Evolutionary conservation across 257 asterid genomes (phyloP), one percentile per base, ranked within the genome.

Genomic region (Oldenlandia corymbosa): DNA sequence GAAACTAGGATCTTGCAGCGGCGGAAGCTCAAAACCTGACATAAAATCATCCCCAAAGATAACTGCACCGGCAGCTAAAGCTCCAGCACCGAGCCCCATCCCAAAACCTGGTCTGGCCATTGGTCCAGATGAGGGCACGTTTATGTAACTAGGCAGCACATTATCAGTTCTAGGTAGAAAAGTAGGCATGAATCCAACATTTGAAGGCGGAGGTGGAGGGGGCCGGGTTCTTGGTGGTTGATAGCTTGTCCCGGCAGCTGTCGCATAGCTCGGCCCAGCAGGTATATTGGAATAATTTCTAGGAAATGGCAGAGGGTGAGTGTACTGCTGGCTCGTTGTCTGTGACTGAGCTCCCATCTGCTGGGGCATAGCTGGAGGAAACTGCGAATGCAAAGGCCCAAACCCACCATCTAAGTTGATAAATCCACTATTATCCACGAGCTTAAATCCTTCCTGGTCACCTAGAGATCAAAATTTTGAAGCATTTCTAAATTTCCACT

Each of bases 61-160:
- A 74, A 87, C 76, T 30, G 97, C 88, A 6, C 97, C 90, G 0
- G 91, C 95, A 49, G 96, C 97, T 65, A 87, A 76, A 34, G 93
- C 93, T 45, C 93, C 96, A 0, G 85, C 88, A 2, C 93, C 95
- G 27, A 80, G 49, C 69, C 96, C 96, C 81, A 72, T 63, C 65
- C 85, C 95, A 58, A 85, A 71, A 24, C 90, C 83, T 50, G 83
- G 82, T 50, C 86, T 81, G 7, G 83, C 72, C 58, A 83, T 74
- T 67, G 81, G 65, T 31, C 68, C 81, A 21, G 84, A 74, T 47
- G 89, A 62, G 43, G 88, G 81, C 91, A 79, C 68, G 75, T 64
- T 79, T 31, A 77, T 49, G 64, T 79, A 85, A 54, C 83, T 82
- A 18, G 86, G 72, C 24, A 60, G 42, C 55, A 46, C 18, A 69